These are phyloP conservation scores for Adenanthera pavonina DNA, from an alignment of 306 rosid genomes.

Conservation along the genomic window DNA sequence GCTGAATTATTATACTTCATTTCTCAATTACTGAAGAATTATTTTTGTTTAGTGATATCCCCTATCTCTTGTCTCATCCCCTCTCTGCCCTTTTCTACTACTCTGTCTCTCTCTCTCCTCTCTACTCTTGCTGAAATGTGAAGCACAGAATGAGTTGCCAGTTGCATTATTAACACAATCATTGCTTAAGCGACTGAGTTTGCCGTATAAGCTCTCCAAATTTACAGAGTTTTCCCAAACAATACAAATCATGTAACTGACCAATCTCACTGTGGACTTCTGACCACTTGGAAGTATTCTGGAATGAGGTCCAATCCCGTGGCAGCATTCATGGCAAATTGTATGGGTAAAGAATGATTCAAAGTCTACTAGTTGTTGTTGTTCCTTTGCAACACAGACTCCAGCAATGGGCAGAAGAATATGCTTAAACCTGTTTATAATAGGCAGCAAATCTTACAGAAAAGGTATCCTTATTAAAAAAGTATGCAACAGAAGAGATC, in stretches of 20 bases:
- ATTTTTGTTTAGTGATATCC: neutral
- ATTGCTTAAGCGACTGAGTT: neutral
- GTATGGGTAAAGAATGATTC: conserved; percentile 93
- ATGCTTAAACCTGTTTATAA: conserved; percentile 74
- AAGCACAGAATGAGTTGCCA: neutral
- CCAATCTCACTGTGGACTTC: conserved; percentile 90
- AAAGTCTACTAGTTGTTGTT: conserved; percentile 81
- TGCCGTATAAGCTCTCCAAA: neutral
- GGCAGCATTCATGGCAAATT: conserved; percentile 98
- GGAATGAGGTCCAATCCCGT: conserved; percentile 95
- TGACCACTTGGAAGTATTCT: conserved; percentile 86
- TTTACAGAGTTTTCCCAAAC: conserved; percentile 15
- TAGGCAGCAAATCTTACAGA: conserved; percentile 36
- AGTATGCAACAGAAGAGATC: neutral
- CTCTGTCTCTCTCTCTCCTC: neutral
- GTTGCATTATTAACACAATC: neutral
- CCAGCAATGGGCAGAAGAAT: conserved; percentile 87
- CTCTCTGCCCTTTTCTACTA: neutral
- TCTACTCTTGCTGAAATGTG: neutral
- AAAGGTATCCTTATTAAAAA: neutral
- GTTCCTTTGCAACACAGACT: conserved; percentile 70
- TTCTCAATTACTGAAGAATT: neutral
- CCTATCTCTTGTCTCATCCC: neutral
- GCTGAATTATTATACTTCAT: neutral
- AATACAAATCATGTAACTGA: conserved; percentile 50